These are phyloP conservation scores for Madurella fahalii DNA, from an alignment of 2,329 filamentous ascomycete genomes.

Conservation along the genomic window DNA sequence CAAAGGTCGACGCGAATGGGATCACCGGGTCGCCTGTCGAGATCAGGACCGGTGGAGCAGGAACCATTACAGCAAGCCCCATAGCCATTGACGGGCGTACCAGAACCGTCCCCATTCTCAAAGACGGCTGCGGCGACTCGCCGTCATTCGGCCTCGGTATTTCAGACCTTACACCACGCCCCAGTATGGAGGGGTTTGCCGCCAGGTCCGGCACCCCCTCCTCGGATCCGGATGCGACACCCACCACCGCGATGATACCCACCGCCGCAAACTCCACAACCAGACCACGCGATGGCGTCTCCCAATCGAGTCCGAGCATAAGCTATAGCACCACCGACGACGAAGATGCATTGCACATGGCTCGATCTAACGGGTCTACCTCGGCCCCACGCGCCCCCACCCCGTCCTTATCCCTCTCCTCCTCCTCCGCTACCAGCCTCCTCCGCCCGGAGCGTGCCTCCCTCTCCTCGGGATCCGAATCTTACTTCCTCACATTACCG, in stretches of 20 bases:
- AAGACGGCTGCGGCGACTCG: constrained; percentile 26
- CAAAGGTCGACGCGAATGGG: constrained; percentile 26
- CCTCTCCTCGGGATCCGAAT: constrained; percentile 57
- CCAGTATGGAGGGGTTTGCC: constrained; percentile 45
- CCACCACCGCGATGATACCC: constrained; percentile 19
- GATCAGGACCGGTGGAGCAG: neutral
- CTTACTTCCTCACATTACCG: constrained; percentile 47
- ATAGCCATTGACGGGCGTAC: constrained; percentile 23
- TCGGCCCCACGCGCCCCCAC: constrained; percentile 21
- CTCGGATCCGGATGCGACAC: constrained; percentile 17
- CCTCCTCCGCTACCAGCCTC: constrained; percentile 20
- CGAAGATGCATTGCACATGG: constrained; percentile 65
- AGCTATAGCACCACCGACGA: constrained; percentile 78
- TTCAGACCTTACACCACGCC: constrained; percentile 42
- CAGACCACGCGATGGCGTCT: constrained; percentile 22
- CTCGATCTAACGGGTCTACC: constrained; percentile 23
- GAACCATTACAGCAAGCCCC: constrained; percentile 12
- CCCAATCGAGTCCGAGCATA: constrained; percentile 45
- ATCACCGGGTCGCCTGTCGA: neutral
- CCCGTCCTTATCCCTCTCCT: constrained; percentile 32
- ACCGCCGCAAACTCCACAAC: constrained; percentile 3
- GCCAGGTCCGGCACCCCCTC: constrained; percentile 29
- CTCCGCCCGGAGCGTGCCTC: constrained; percentile 30
- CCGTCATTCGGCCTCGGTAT: constrained; percentile 42
- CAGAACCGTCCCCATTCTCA: constrained; percentile 14